Evolutionary conservation across 2,329 filamentous ascomycete species (phyloP).

Genomic region (Aureobasidium lini): DNA sequence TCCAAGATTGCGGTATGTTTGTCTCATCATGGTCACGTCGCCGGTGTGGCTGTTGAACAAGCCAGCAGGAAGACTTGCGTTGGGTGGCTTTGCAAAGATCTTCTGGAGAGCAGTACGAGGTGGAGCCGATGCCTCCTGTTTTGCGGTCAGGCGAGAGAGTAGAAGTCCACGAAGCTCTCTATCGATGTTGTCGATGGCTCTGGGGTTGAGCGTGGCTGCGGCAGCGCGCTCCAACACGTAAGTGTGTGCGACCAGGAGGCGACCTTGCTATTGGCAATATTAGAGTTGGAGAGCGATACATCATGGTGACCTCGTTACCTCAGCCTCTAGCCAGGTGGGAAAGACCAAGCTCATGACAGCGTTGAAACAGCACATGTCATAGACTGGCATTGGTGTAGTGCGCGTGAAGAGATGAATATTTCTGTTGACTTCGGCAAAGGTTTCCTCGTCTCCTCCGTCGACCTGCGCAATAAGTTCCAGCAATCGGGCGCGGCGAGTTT

Average conservation of each 20-base stretch:
- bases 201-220: not conserved
- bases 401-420: not conserved
- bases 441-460: not conserved
- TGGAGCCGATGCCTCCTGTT: not conserved
- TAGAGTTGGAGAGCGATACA: too few species aligned
- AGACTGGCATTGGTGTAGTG: not conserved
- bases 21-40: not conserved
- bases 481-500: not conserved
- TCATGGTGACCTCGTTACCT: not conserved
- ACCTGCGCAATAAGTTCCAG: not conserved
- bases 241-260: not conserved
- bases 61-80: not conserved
- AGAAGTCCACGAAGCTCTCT: not conserved
- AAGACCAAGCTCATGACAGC: not conserved
- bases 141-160: not conserved
- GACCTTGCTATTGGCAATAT: too few species aligned
- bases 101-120: not conserved
- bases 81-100: not conserved
- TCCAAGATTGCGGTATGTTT: not conserved
- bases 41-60: not conserved
- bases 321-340: not conserved
- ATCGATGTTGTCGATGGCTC: not conserved
- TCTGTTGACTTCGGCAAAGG: not conserved
- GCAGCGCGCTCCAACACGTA: not conserved
- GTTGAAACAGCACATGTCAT: not conserved